Evolutionary conservation across 139 green algal genomes (phyloP), one percentile per base, ranked within the genome.

Genomic region (Chlorella sp.): DNA sequence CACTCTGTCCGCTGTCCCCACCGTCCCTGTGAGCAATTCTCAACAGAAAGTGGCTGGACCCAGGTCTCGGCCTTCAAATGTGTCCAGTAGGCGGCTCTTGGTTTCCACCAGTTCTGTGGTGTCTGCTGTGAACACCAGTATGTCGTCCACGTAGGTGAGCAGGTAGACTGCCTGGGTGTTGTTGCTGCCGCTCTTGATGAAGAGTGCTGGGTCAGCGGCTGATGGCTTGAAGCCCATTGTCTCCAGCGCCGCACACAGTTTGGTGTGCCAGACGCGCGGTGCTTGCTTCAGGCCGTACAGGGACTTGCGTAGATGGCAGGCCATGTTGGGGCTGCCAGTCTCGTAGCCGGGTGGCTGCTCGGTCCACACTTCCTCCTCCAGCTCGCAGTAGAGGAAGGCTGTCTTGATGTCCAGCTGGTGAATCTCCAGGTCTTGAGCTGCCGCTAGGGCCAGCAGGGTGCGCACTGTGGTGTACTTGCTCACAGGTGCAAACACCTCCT

Each of bases 381-480:
- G 64, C 39, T 89, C 69, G 16, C 90, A 86, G n/a, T 95, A 88
- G 7, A 94, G 78, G 82, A 93, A 94, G 3, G 92, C 92, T 5
- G 92, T 93, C 56, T 91, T 90, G 20, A 93, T 86, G 73, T 94
- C 89, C 2, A 94, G 23, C 28, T 93, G 86, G 11, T 88, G 63
- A 0, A 93, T n/a, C 64, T 92, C 87, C 41, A 92, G 32, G 39
- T 90, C 85, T 15, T 88, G 1, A 4, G 63, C 78, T 20, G 87
- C 83, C 26, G 47, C 84, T 13, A 85, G 32, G 3, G 89, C 57
- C n/a, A 57, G 91, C 88, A 78, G 12, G 39, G 38, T 57, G 13
- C 70, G 36, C 23, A 78, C 11, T 4, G 38, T 78, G 70, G 36
- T 57, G 70, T 78, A 78, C 70, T 78, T 78, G 70, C 70, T 78